phyloP scores from a whole-genome alignment of 306 rosid genomes.

The Oemleria cerasiformis region DNA sequence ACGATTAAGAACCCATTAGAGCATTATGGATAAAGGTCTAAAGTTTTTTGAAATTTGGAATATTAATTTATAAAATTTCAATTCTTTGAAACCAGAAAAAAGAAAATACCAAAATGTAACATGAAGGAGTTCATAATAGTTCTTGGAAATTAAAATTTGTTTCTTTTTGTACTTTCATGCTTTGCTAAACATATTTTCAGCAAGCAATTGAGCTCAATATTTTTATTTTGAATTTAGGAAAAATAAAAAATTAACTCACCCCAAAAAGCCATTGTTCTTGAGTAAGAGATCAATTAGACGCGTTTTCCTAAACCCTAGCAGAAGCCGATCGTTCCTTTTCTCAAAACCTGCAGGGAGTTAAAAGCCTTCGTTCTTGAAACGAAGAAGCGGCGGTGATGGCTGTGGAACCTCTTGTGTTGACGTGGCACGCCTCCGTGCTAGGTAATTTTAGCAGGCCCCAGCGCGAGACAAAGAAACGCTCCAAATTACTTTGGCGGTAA shows the following conservation, averaged over 20 bases:
- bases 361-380: too few relatives aligned
- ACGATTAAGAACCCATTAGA: conserved; percentile 11
- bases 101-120: not conserved
- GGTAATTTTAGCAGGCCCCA: too few relatives aligned
- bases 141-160: not conserved
- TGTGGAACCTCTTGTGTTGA: too few relatives aligned
- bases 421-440: too few relatives aligned
- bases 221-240: not conserved
- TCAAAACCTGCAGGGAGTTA: too few relatives aligned
- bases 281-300: not conserved
- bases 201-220: not conserved
- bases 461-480: too few relatives aligned
- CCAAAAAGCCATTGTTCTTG: conserved; percentile 70
- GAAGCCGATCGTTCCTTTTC: not conserved
- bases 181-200: not conserved
- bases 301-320: not conserved
- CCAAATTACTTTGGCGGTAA: too few relatives aligned
- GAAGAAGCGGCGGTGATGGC: too few relatives aligned
- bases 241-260: conserved; percentile 32
- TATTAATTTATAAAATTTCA: too few relatives aligned
- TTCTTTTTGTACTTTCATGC: not conserved
- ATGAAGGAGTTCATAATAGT: not conserved
- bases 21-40: not conserved
- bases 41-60: not conserved
- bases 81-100: not conserved